A percentile compares a stretch with the other conserved stretches of the same genome.
Conservation (phyloP, 208 protist genomes). For the Trypanosoma avium region DNA sequence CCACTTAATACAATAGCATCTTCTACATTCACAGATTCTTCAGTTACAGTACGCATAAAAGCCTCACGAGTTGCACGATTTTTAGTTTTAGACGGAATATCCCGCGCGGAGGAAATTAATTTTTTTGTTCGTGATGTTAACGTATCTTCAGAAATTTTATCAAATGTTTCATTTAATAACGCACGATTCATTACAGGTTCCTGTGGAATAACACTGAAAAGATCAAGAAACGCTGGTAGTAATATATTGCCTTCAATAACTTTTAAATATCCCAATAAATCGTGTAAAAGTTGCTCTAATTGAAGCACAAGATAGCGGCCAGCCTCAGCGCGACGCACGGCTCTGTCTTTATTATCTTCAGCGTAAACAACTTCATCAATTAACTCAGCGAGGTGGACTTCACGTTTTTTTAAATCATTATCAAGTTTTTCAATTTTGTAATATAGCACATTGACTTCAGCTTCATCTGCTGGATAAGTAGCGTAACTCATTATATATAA, state of each 20-base stretch:
- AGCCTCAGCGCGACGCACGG: slow-evolving; percentile 30
- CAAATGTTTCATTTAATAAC: slow-evolving; percentile 1
- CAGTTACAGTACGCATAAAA: slow-evolving; percentile 20
- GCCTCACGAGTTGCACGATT: slow-evolving; percentile 18
- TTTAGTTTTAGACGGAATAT: slow-evolving; percentile 6
- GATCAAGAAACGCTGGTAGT: slow-evolving; percentile 40
- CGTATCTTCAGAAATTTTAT: slow-evolving; percentile 6
- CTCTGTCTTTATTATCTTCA: slow-evolving; percentile 42
- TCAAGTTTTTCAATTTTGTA: slow-evolving; percentile 33
- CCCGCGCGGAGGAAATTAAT: slow-evolving; percentile 12
- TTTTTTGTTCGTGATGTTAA: slow-evolving; percentile 22
- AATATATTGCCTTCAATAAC: slow-evolving; percentile 53
- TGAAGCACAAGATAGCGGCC: slow-evolving; percentile 30
- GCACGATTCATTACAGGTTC: slow-evolving; percentile 9
- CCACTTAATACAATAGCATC: slow-evolving; percentile 36
- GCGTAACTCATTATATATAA: background rate
- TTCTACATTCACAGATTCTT: slow-evolving; percentile 29
- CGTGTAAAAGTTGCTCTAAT: slow-evolving; percentile 36
- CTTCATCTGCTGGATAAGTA: background rate
- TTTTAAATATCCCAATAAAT: slow-evolving; percentile 52
- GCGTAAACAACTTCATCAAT: slow-evolving; percentile 78
- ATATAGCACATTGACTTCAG: slow-evolving; percentile 20
- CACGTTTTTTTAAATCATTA: slow-evolving; percentile 48
- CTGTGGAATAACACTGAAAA: slow-evolving; percentile 27
- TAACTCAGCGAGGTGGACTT: slow-evolving; percentile 75